These are phyloP conservation scores for Auriscalpium microsporum DNA, from an alignment of 768 basidiomycete species.

Conservation along the genomic window DNA sequence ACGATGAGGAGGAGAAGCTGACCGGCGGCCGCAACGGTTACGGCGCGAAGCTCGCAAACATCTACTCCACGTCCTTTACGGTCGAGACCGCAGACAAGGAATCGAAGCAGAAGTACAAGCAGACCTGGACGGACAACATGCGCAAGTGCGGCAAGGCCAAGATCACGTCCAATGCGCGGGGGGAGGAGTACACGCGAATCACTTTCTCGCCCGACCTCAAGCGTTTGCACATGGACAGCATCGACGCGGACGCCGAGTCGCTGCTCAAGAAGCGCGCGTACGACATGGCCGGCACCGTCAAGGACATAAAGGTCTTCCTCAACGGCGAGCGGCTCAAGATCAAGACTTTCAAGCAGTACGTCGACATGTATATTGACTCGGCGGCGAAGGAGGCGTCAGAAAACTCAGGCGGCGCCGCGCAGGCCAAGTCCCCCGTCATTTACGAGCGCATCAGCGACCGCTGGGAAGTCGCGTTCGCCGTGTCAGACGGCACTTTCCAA, in stretches of 20 bases:
- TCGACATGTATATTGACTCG: slow-evolving; percentile 84
- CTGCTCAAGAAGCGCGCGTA: slow-evolving; percentile 91
- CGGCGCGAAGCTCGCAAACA: slow-evolving; percentile 96
- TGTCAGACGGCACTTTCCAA: slow-evolving; percentile 87
- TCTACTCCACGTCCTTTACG: slow-evolving; percentile 93
- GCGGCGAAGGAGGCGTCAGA: slow-evolving; percentile 62
- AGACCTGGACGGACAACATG: slow-evolving; percentile 95
- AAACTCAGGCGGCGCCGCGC: slow-evolving; percentile 69
- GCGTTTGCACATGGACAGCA: slow-evolving; percentile 84
- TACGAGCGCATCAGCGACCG: slow-evolving; percentile 74
- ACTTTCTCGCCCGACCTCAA: slow-evolving; percentile 89
- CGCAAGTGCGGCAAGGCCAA: slow-evolving; percentile 77
- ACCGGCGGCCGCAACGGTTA: slow-evolving; percentile 98
- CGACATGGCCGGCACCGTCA: slow-evolving; percentile 94
- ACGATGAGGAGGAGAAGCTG: slow-evolving; percentile 97
- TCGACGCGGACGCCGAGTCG: slow-evolving; percentile 86
- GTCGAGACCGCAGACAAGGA: slow-evolving; percentile 93
- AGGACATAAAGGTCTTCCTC: slow-evolving; percentile 86
- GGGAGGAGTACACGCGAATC: slow-evolving; percentile 87
- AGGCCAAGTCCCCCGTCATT: slow-evolving; percentile 67
- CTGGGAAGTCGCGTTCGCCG: slow-evolving; percentile 93
- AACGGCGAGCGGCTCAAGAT: slow-evolving; percentile 89
- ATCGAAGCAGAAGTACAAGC: slow-evolving; percentile 82
- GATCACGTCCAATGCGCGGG: slow-evolving; percentile 83
- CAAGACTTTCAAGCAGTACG: slow-evolving; percentile 95